These are phyloP conservation scores for Platismatia glauca DNA, from an alignment of 495 filamentous ascomycete species.

Conservation along the genomic window DNA sequence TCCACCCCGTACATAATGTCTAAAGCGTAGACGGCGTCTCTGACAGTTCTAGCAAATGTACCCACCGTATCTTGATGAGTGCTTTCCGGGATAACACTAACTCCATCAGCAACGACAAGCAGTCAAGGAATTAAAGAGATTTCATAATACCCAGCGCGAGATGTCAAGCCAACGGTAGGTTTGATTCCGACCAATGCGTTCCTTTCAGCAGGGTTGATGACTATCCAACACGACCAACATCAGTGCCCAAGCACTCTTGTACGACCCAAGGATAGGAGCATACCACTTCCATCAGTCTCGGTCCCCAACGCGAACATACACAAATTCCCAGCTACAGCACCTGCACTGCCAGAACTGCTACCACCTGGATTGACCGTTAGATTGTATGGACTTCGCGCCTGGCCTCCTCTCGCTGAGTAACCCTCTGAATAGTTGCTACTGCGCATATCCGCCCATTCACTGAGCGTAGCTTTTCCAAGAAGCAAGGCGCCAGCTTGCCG, in stretches of 20 bases:
- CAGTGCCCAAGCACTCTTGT: not conserved
- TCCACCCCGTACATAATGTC: slow-evolving; percentile 60
- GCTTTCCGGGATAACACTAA: slow-evolving; percentile 56
- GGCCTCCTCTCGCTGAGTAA: slow-evolving; percentile 57
- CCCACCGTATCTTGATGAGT: slow-evolving; percentile 60
- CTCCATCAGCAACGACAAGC: not conserved
- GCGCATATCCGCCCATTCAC: slow-evolving; percentile 71
- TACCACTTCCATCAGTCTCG: slow-evolving; percentile 61
- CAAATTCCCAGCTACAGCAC: slow-evolving; percentile 53
- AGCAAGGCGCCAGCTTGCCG: slow-evolving; percentile 59
- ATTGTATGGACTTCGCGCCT: slow-evolving; percentile 58
- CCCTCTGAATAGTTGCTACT: slow-evolving; percentile 61
- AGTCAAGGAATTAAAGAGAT: not conserved
- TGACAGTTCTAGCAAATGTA: slow-evolving; percentile 54
- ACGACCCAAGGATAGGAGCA: not conserved
- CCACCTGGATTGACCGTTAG: slow-evolving; percentile 60
- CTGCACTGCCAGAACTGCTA: slow-evolving; percentile 53
- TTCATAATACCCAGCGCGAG: slow-evolving; percentile 37
- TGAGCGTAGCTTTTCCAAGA: slow-evolving; percentile 59
- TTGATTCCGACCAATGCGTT: slow-evolving; percentile 61
- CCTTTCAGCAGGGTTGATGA: slow-evolving; percentile 62
- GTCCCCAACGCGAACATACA: slow-evolving; percentile 59
- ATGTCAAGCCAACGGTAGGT: slow-evolving; percentile 56
- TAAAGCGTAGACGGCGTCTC: slow-evolving; percentile 56
- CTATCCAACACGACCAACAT: slow-evolving; percentile 14